Conservation (phyloP, 2,329 filamentous ascomycete species). For the Fulvia fulva region DNA sequence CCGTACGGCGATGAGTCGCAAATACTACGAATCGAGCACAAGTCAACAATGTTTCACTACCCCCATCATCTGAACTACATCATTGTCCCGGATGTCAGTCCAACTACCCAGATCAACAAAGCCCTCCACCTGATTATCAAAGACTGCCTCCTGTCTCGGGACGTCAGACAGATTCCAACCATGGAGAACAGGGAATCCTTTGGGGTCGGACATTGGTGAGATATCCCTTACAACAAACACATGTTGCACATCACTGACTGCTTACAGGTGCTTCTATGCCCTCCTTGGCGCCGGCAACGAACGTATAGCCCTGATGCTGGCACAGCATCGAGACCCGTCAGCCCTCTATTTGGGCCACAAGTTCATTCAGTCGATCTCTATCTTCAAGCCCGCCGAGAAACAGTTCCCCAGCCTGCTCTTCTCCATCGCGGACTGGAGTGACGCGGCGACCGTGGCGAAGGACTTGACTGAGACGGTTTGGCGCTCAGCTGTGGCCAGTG, state of each 20-base stretch:
- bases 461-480: background rate
- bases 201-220: background rate
- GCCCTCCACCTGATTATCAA: background rate
- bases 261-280: background rate
- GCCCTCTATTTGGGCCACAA: background rate
- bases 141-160: background rate
- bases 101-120: no score
- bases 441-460: background rate
- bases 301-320: background rate
- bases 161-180: background rate
- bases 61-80: background rate
- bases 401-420: background rate
- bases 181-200: background rate
- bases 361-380: background rate
- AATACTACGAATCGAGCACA: background rate
- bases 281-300: background rate
- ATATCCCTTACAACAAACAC: no score
- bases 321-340: background rate
- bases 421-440: background rate
- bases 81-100: background rate
- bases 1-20: background rate
- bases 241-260: no score
- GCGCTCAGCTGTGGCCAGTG: background rate
- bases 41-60: background rate
- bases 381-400: background rate